A percentile compares a stretch with the other conserved stretches of the same genome.
Conservation (phyloP, 306 rosid species). For the Chamaecrista fasciculata region DNA sequence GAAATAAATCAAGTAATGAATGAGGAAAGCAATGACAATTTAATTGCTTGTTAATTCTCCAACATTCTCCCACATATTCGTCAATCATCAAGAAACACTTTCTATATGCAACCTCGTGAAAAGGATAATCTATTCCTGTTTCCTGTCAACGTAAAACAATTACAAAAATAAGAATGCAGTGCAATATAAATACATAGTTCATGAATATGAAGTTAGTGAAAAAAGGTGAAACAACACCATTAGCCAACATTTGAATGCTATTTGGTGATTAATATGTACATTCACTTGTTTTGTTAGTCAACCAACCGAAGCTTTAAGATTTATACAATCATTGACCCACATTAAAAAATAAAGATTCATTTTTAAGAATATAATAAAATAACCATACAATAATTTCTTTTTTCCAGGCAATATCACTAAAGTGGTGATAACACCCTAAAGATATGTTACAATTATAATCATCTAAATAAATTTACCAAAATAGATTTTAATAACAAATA, state of each 20-base stretch:
- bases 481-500: too few relatives aligned
- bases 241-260: background rate
- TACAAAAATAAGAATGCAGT: background rate
- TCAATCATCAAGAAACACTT: constrained; percentile 18
- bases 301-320: constrained; percentile 9
- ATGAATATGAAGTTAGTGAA: background rate
- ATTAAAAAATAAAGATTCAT: background rate
- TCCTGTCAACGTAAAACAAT: constrained; percentile 26
- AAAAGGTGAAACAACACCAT: background rate
- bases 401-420: background rate
- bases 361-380: background rate
- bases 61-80: constrained; percentile 30
- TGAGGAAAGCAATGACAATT: constrained; percentile 27
- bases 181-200: background rate
- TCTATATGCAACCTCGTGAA: constrained; percentile 17
- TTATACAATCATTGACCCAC: background rate
- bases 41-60: constrained; percentile 30
- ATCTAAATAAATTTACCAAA: too few relatives aligned
- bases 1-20: constrained; percentile 23
- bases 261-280: background rate
- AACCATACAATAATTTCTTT: background rate
- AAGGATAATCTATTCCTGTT: constrained; percentile 4
- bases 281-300: too few relatives aligned
- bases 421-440: too few relatives aligned
- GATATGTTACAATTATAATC: too few relatives aligned